Base-by-base conservation (phyloP, 306 rosid species). In the Rosa rugosa region DNA sequence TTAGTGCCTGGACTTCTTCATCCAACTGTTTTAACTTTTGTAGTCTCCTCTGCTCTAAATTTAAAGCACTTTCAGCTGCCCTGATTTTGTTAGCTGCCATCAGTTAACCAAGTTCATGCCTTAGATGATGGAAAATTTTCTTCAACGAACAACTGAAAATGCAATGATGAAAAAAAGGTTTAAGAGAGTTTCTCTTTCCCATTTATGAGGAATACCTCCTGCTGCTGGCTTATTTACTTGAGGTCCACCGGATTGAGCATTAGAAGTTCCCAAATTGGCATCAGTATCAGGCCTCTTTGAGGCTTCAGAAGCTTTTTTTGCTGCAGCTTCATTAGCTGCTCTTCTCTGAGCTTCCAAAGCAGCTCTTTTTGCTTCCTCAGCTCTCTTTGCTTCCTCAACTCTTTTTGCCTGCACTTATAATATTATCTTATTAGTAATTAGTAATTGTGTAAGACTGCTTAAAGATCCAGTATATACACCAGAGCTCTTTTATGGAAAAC, bases 311-410 rank as follows among this genome's bases (percentile, higher is more conserved):
- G 80, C 87, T 75, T 80, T 81, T 85, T 75, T 86, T 83, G 77
- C 90, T 36, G 79, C 70, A 42, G 88, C 89, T 79, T 89, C 91
- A 62, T 84, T 83, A 59, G 86, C 87, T 70, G 88, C 89, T 83
- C 86, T 86, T 77, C 56, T 85, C 82, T 88, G 89, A 88, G 93
- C 97, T 84, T 93, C 98, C 77, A 82, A 53, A 63, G 89, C 88
- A 82, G 90, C 94, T 83, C 75, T 90, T 80, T 89, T 87, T 76
- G 90, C 89, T 81, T 89, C 93, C 82, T 90, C 94, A 5, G 93
- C 98, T 88, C 80, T 92, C 62, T 75, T 87, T 76, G 91, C 90
- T 85, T 89, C 92, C 83, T 92, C 93, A 3, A 91, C 97, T 88
- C 83, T 77, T 85, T 89, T 91, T 59, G 87, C 93, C 99, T 94